Base-by-base conservation (phyloP, 2,329 filamentous ascomycete species). In the Rhynchosporium graminicola region DNA sequence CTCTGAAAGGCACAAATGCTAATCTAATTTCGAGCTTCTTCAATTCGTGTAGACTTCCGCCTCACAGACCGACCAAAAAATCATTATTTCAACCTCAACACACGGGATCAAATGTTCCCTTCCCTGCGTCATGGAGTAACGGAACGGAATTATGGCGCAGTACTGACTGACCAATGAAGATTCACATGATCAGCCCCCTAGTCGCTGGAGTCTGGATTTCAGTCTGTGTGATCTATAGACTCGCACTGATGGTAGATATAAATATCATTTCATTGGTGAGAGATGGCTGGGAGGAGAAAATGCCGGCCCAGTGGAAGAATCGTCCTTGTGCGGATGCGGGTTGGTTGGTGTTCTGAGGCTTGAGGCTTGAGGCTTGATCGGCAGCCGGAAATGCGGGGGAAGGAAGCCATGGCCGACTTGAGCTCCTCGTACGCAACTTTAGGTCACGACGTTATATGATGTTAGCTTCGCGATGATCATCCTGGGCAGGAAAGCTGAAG, bases 111-210 rank as follows among this genome's bases (percentile, higher is more conserved):
- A 40, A 46, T 20, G 13, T 36, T 48, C 40, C 40, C 62, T 36
- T 48, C 40, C 40, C 62, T 60, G 61, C 64, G 59, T 66, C 66
- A 68, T 67, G 63, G 63, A 63, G 54, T 15, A 63, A 68, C 55
- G 65, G 66, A 65, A 65, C 65, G 65, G 67, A 67, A 63, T 64
- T 60, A 68, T 62, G 63, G 65, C 64, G 60, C 59, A 15, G 20
- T 20, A 20, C 20, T 62, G 15, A 29, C 36, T 36, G 36, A 43
- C 33, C 31, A 46, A 45, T 60, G 57, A 29, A 54, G 15, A 50
- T 13, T 48, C 43, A 57, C 47, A 59, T 33, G 50, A 51, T 55
- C 33, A 15, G 28, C 43, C 31, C 31, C 31, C 60, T 62, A 64
- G 58, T 67, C 62, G 58, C 46, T 62, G 48, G 46, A 26, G 50